phyloP scores from a whole-genome alignment of 768 basidiomycete species.

The Pisolithus microcarpus region DNA sequence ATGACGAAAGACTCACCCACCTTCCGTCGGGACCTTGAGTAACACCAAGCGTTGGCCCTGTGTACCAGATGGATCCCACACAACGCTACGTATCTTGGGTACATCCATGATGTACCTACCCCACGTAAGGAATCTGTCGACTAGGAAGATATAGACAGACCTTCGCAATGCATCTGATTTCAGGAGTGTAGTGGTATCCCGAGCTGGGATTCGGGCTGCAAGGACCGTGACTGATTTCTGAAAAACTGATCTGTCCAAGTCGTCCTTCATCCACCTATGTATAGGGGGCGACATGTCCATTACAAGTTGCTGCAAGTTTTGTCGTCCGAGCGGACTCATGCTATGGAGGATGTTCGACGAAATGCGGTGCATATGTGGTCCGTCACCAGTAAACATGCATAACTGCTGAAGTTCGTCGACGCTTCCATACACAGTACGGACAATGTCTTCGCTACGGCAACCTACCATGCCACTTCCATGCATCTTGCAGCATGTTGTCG shows the following conservation, averaged over 20 bases:
- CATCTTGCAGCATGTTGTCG: slow-evolving; percentile 65
- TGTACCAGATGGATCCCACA: slow-evolving; percentile 41
- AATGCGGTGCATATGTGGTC: no score
- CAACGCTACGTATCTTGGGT: slow-evolving; percentile 58
- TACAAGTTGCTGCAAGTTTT: slow-evolving; percentile 12
- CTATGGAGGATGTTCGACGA: not conserved
- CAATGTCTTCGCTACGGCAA: not conserved
- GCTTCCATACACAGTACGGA: not conserved
- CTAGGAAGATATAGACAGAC: slow-evolving; percentile 33
- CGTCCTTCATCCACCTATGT: slow-evolving; percentile 43
- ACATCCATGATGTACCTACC: slow-evolving; percentile 60
- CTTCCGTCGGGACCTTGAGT: slow-evolving; percentile 53
- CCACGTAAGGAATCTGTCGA: slow-evolving; percentile 6
- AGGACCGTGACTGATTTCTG: slow-evolving; percentile 58
- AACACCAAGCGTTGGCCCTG: slow-evolving; percentile 58
- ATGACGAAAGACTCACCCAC: slow-evolving; percentile 30
- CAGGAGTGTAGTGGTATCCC: slow-evolving; percentile 47
- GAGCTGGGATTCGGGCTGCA: slow-evolving; percentile 55
- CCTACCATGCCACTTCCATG: slow-evolving; percentile 19
- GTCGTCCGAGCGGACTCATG: not conserved
- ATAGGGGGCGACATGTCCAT: slow-evolving; percentile 39
- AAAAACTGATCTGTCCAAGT: slow-evolving; percentile 61
- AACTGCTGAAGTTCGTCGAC: not conserved
- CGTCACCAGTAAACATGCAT: not conserved
- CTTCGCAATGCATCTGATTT: slow-evolving; percentile 52